These are phyloP conservation scores for Claviceps purpurea DNA, from an alignment of 2,329 filamentous ascomycete species.

Conservation along the genomic window DNA sequence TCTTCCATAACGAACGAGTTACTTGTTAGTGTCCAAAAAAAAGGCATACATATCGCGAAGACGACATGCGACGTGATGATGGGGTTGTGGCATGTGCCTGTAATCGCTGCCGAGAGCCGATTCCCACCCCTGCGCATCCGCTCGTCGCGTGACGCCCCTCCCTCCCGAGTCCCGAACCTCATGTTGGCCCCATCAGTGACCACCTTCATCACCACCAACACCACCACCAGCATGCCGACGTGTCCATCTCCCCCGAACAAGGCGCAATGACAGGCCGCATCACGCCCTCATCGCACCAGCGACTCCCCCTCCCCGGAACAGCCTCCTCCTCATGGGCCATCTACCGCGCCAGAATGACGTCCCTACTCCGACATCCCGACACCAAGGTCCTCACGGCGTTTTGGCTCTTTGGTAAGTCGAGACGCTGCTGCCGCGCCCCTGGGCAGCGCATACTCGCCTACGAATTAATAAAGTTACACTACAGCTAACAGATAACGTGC, in stretches of 20 bases:
- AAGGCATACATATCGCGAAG: too few relatives aligned
- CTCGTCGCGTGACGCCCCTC: not conserved
- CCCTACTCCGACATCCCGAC: slow-evolving; percentile 54
- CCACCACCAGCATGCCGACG: not conserved
- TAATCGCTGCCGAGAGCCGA: not conserved
- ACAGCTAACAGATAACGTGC: not conserved
- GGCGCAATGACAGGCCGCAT: slow-evolving; percentile 23
- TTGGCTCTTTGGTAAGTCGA: slow-evolving; percentile 71
- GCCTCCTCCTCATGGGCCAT: slow-evolving; percentile 58
- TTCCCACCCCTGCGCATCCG: not conserved
- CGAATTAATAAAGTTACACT: too few relatives aligned
- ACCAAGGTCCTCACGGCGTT: slow-evolving; percentile 66
- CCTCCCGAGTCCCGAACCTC: too few relatives aligned
- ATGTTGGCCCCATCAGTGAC: too few relatives aligned
- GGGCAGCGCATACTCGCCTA: too few relatives aligned
- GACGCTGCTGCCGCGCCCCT: too few relatives aligned
- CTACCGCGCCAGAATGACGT: slow-evolving; percentile 52
- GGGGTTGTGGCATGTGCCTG: too few relatives aligned
- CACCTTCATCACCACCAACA: not conserved
- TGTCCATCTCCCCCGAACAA: not conserved
- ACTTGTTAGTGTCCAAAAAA: too few relatives aligned
- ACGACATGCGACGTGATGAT: too few relatives aligned
- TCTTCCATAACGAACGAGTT: too few relatives aligned
- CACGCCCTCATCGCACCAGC: slow-evolving; percentile 25
- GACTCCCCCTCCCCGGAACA: slow-evolving; percentile 44